Base-by-base conservation (phyloP, 2,329 filamentous ascomycete genomes). In the Fonsecaea erecta region DNA sequence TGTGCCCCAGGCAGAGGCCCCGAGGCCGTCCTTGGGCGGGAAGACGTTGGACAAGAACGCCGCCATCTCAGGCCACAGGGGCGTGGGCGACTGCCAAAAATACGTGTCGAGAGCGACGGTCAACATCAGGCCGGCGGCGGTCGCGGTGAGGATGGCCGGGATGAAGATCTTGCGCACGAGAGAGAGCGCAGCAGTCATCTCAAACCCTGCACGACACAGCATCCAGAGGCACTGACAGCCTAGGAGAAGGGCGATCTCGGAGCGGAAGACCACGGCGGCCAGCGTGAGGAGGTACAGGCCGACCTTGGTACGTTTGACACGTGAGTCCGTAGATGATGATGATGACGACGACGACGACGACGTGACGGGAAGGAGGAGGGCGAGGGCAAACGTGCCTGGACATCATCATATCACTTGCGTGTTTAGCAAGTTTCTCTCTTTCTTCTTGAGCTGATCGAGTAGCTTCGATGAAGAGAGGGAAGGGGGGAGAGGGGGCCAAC, bases 1-100 rank as follows among this genome's bases (percentile, higher is more conserved):
- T 8, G 89, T 89, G 35, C 95, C 95, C 95, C 95, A 99, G 70
- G 90, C 86, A 2, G 90, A 89, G 0, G 93, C 91, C 12, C 71
- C 71, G 12, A 64, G 54, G 7, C 60, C 40, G 11, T 53, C 62
- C 65, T 91, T 89, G 24, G 93, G 92, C 60, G 90, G 85, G 57
- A 98, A 79, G 62, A 92, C 93, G 77, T 99, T 99, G 83, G 90
- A 98, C 77, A 91, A 88, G 80, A 99, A 98, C 1, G 88, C 93
- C 71, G 86, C 87, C 66, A 96, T 86, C 77, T 99, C 95, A 0
- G 95, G 93, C 95, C 95, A 99, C 32, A 96, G 78, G 1, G 84
- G 85, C 66, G 85, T 86, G 7, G 79, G 73, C 1, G 74, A 77
- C 74, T 94, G 92, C 95, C 94, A 99, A 80, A 98, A 96, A 80